Percentiles rank a stretch among this genome's conserved stretches.
Evolutionary conservation across 345 rosid genomes (phyloP).

Genomic region (Bruguiera sexangula): DNA sequence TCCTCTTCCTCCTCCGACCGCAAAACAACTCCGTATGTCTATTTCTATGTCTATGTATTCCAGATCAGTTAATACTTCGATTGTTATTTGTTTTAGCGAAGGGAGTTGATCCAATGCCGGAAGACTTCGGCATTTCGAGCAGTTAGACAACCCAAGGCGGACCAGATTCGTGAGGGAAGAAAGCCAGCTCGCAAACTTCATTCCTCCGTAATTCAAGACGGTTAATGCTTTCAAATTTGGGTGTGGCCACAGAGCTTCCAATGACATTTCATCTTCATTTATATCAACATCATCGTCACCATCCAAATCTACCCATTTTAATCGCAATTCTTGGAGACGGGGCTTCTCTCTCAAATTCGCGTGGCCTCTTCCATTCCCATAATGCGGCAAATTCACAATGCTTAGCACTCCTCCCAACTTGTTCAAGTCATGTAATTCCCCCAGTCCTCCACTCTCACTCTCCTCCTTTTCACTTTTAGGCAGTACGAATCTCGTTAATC

Average conservation of each 20-base stretch:
- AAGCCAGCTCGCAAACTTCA: constrained; percentile 13
- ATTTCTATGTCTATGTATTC: too few species aligned
- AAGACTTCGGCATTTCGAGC: constrained; percentile 5
- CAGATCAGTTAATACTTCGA: too few species aligned
- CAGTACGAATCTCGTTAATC: too few species aligned
- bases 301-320: constrained; percentile 2
- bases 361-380: too few species aligned
- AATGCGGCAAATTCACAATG: neutral
- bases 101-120: constrained; percentile 13
- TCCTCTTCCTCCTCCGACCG: too few species aligned
- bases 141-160: neutral
- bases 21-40: too few species aligned
- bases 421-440: constrained; percentile 16
- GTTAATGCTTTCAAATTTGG: constrained; percentile 10
- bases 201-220: constrained; percentile 11
- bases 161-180: constrained; percentile 6
- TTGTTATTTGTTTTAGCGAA: constrained; percentile 1
- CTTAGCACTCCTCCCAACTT: constrained; percentile 8
- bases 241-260: constrained; percentile 16
- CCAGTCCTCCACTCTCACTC: neutral
- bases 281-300: neutral
- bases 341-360: constrained; percentile 19
- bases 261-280: neutral
- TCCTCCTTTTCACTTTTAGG: neutral
- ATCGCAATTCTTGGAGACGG: neutral